These are phyloP conservation scores for Myrmaecium sp. DNA, from an alignment of 2,329 filamentous ascomycete species.

Conservation along the genomic window DNA sequence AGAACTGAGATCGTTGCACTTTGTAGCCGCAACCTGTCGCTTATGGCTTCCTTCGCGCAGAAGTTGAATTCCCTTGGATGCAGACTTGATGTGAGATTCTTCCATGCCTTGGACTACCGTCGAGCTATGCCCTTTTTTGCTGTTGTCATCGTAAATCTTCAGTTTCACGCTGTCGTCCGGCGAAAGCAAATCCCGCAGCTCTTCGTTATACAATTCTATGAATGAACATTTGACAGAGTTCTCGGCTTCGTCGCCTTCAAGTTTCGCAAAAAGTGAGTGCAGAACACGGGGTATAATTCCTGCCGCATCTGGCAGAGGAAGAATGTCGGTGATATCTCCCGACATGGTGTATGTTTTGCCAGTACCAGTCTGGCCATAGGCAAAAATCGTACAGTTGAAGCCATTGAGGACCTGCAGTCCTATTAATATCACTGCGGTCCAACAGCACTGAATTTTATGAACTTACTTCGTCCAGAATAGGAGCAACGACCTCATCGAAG, in stretches of 20 bases:
- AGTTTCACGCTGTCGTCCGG: constrained; percentile 69
- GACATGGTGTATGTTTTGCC: constrained; percentile 99
- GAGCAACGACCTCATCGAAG: constrained; percentile 87
- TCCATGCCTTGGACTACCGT: constrained; percentile 97
- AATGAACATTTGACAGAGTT: constrained; percentile 94
- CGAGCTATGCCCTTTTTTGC: constrained; percentile 64
- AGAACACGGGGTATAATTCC: constrained; percentile 90
- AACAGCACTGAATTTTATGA: neutral
- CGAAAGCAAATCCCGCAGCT: constrained; percentile 76
- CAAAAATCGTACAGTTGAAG: constrained; percentile 97
- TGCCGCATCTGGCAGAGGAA: constrained; percentile 75
- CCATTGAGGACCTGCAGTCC: constrained; percentile 65
- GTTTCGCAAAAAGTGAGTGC: constrained; percentile 69
- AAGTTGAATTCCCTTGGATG: constrained; percentile 71
- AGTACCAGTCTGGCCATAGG: constrained; percentile 93
- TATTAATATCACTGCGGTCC: constrained; percentile 2
- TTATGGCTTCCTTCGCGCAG: constrained; percentile 81
- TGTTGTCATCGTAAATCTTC: constrained; percentile 88
- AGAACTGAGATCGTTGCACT: constrained; percentile 96
- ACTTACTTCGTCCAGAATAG: constrained; percentile 74
- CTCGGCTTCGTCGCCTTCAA: constrained; percentile 61
- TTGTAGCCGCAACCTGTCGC: constrained; percentile 97
- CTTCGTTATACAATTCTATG: constrained; percentile 97
- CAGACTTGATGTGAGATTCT: constrained; percentile 78
- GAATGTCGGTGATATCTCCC: constrained; percentile 85